Percentiles rank a stretch among this genome's conserved stretches.
Evolutionary conservation across 2,329 filamentous ascomycete genomes (phyloP).

Genomic region (Myriosclerotinia curreyana): DNA sequence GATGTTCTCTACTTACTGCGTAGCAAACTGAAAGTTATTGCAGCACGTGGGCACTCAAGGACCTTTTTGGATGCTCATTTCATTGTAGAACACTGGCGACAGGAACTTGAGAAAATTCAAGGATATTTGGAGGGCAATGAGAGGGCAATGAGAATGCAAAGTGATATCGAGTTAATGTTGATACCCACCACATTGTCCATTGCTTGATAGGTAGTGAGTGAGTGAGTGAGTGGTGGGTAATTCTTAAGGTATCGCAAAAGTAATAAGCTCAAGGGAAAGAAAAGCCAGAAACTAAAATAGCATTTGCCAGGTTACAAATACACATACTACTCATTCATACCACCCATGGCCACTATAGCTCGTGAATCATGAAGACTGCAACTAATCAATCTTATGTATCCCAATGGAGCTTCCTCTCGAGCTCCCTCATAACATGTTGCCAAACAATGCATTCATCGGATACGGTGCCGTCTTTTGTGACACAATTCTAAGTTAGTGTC

Average conservation of each 20-base stretch:
- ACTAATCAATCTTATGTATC: no score
- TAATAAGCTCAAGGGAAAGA: background rate
- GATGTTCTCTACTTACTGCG: conserved; percentile 14
- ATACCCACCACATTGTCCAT: no score
- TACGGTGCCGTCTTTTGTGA: background rate
- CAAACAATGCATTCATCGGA: background rate
- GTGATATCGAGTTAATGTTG: no score
- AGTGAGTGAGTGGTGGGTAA: background rate
- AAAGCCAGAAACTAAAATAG: background rate
- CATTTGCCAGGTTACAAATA: background rate
- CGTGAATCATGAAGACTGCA: background rate
- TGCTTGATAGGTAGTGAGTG: no score
- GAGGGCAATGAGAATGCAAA: background rate
- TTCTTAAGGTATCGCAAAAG: background rate
- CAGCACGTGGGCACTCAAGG: conserved; percentile 15
- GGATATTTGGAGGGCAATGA: background rate
- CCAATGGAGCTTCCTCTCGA: no score
- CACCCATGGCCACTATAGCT: background rate
- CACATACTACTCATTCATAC: background rate
- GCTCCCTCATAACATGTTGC: background rate
- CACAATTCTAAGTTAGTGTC: conserved; percentile 1
- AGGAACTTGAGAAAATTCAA: conserved; percentile 8
- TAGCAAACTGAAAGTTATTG: conserved; percentile 13
- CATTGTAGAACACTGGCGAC: conserved; percentile 5
- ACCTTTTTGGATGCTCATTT: conserved; percentile 11